Conservation (phyloP, 2,329 filamentous ascomycete genomes). For the Blumeriella jaapii region DNA sequence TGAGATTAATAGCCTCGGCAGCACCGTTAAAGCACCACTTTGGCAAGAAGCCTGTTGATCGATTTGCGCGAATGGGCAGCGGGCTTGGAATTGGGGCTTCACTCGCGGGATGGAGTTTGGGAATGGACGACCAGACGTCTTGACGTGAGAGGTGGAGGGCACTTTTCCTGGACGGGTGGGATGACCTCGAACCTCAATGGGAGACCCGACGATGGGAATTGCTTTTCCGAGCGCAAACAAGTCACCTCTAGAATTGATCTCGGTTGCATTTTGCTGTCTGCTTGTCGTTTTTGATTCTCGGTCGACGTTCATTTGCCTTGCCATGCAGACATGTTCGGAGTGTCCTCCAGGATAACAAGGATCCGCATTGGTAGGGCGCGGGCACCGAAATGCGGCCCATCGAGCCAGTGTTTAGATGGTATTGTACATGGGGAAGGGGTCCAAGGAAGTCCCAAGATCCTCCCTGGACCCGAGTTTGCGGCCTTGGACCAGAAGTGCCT, state of each 20-base stretch:
- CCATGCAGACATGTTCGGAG: conserved; percentile 3
- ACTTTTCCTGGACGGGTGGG: conserved; percentile 11
- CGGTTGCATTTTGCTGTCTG: conserved; percentile 5
- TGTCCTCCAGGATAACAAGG: too few relatives aligned
- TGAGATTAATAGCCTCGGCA: conserved; percentile 6
- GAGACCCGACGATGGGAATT: conserved; percentile 14
- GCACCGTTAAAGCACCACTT: conserved; percentile 21
- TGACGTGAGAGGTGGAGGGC: conserved; percentile 8
- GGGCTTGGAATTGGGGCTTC: conserved; percentile 7
- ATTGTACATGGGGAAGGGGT: too few relatives aligned
- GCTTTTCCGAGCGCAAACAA: conserved; percentile 5
- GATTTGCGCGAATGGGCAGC: conserved; percentile 13
- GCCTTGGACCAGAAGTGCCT: too few relatives aligned
- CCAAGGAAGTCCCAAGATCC: too few relatives aligned
- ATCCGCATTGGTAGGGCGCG: too few relatives aligned
- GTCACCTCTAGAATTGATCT: conserved; percentile 6
- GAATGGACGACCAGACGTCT: conserved; percentile 11
- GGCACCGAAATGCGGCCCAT: too few relatives aligned
- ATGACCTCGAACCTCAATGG: conserved; percentile 11
- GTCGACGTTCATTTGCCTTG: neutral
- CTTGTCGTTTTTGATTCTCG: neutral
- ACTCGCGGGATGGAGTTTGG: conserved; percentile 20
- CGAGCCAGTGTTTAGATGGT: too few relatives aligned
- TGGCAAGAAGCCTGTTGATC: conserved; percentile 10
- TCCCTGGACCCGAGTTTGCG: too few relatives aligned